Base-by-base conservation (phyloP, 495 filamentous ascomycete species). In the Venustampulla echinocandica region DNA sequence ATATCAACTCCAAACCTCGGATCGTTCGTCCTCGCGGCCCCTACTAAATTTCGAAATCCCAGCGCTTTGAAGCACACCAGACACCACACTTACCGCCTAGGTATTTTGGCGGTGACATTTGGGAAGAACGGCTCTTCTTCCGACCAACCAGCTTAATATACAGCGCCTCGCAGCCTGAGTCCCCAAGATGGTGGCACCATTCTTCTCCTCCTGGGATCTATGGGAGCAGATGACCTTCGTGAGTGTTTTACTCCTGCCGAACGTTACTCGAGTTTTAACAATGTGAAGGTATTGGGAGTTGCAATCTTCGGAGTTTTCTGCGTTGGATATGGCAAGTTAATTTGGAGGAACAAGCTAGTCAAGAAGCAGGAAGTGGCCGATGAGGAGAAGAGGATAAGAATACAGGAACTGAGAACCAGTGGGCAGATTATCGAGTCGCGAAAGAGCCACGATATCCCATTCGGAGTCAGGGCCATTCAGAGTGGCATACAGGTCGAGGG, bases 191-290 rank as follows among this genome's bases (percentile, higher is more conserved):
- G n/a, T n/a, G n/a, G 22, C 10, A 40, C 59, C 57, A 27, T 95
- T 96, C 68, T 95, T 90, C 69, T 57, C 67, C 30, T 71, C 66
- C 28, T 95, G 89, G 90, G 61, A 73, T 52, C 64, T 92, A 57
- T 97, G 90, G 90, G 77, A 93, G 74, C 83, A 95, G 73, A 75
- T 95, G 79, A 81, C 76, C 50, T 81, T 95, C 66, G 90, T 96
- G 70, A 66, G 86, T 74, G 19, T 24, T 22, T 25, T 39, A 34
- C 44, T 14, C 11, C 45, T 6, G 10, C 32, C 39, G 22, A 30
- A 28, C 39, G 25, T 6, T 37, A 7, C 7, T 5, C 66, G 47
- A 46, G 15, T 14, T 3, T 48, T 55, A 43, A 55, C 25, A 7
- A 13, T 23, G 7, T 20, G 15, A 28, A 69, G 73, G 66, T 70